Evolutionary conservation across 306 rosid species (phyloP).

Genomic region (Trifolium fragiferum): DNA sequence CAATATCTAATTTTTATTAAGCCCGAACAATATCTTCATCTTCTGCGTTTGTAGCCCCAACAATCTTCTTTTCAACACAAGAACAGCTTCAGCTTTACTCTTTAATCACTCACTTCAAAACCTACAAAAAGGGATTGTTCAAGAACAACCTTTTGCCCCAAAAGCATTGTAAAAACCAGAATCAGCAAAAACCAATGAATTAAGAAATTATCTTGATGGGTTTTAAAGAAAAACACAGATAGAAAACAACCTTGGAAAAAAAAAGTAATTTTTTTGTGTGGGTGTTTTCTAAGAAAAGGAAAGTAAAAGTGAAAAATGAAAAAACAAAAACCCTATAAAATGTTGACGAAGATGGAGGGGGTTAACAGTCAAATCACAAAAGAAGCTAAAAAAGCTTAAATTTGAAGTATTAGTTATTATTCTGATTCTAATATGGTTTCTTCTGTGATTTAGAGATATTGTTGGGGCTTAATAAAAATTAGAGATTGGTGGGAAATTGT

Average conservation of each 20-base stretch:
- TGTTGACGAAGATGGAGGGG: slow-evolving; percentile 37
- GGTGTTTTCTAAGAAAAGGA: background rate
- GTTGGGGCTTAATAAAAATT: no score
- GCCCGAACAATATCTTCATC: no score
- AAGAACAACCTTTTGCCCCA: background rate
- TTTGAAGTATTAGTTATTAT: no score
- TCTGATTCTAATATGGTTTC: no score
- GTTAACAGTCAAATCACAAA: slow-evolving; percentile 47
- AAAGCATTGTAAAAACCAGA: slow-evolving; percentile 34
- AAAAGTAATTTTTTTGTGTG: background rate
- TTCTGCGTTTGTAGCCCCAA: no score
- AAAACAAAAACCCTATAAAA: slow-evolving; percentile 47
- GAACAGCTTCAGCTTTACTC: no score
- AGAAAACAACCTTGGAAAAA: slow-evolving; percentile 25
- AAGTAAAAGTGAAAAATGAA: slow-evolving; percentile 36
- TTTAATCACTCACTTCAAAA: slow-evolving; percentile 26
- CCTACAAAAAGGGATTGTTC: slow-evolving; percentile 31
- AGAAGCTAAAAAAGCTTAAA: slow-evolving; percentile 35
- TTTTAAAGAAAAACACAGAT: slow-evolving; percentile 7
- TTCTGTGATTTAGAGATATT: no score
- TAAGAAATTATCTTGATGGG: background rate
- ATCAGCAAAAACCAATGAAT: slow-evolving; percentile 37
- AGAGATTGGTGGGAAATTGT: no score
- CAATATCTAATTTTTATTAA: no score
- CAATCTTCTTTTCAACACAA: slow-evolving; percentile 8